Evolutionary conservation across 805 yeast species (phyloP), one percentile per base, ranked within the genome.

Genomic region (Myxozyma sirexii): DNA sequence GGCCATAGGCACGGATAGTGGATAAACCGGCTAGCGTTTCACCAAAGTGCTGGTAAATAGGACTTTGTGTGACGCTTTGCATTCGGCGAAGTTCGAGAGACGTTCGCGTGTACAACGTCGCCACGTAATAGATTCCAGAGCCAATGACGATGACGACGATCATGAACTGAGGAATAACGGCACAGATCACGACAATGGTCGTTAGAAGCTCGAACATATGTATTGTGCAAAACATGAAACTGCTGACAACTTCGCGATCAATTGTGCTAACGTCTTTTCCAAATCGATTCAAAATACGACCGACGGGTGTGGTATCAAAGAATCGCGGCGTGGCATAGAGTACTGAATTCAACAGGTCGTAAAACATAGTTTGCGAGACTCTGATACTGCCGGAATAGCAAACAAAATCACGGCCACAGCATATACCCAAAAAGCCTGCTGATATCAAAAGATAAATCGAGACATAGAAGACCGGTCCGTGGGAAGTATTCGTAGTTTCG

Each of bases 201-300:
- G 88, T 80, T 68, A 92, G 79, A 15, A 84, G 68, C 57, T 92
- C 79, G 0, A 87, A 86, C 6, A 88, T 80, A 4, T 84, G 47
- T 71, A 93, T 86, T 15, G n/a, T 44, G 23, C 15, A 21, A 24
- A 37, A 37, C 13, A 21, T n/a, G 76, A 93, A 97, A 70, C 80
- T 82, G 12, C 92, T 88, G 10, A 90, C 84, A 66, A 92, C 77
- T 66, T 92, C 97, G 76, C 93, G 97, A 75, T 93, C 99, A 62
- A 93, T 83, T 12, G 93, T 84, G 73, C 92, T 97, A 63, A 93
- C 84, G 77, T 93, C 99, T 73, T 90, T 91, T 7, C 97, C 89
- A 71, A 94, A 93, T 72, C 99, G 82, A 75, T 93, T 94, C 90
- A 93, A 89, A 57, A 93, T 89, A 73, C 98, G 86, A 35, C 98